Evolutionary conservation across 495 filamentous ascomycete genomes (phyloP).

Genomic region (Schizothecium vesticola): DNA sequence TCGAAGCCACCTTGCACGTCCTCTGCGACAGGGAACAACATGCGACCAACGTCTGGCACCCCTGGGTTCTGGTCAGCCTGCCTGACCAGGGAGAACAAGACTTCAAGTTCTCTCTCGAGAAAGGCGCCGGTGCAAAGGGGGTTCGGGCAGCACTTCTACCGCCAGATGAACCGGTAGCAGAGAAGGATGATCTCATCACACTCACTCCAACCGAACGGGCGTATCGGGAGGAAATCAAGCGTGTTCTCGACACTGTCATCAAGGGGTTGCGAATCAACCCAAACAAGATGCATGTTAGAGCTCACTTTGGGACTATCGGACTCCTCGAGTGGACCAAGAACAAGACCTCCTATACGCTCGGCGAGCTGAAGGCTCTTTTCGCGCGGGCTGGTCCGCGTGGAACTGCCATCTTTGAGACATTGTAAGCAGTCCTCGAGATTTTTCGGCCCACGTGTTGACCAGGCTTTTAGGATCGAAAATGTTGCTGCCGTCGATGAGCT

Average conservation of each 20-base stretch:
- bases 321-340: conserved; percentile 42
- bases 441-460: not conserved
- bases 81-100: not conserved
- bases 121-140: not conserved
- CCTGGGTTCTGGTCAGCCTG: conserved; percentile 10
- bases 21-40: conserved; percentile 5
- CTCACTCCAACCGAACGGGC: not conserved
- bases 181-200: not conserved
- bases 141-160: not conserved
- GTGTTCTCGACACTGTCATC: not conserved
- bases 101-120: not conserved
- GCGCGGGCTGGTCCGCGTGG: conserved; percentile 24
- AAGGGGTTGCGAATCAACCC: conserved; percentile 10
- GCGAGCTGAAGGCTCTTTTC: conserved; percentile 48
- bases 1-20: not conserved
- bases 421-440: conserved; percentile 20
- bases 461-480: not conserved
- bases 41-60: conserved; percentile 12
- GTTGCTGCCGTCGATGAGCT: not conserved
- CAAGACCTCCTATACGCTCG: conserved; percentile 34
- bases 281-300: conserved; percentile 41
- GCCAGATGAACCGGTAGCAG: not conserved
- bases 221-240: not conserved
- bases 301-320: conserved; percentile 51
- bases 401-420: conserved; percentile 28